Evolutionary conservation across 306 rosid species (phyloP).

Genomic region (Cicer pinnatifidum): DNA sequence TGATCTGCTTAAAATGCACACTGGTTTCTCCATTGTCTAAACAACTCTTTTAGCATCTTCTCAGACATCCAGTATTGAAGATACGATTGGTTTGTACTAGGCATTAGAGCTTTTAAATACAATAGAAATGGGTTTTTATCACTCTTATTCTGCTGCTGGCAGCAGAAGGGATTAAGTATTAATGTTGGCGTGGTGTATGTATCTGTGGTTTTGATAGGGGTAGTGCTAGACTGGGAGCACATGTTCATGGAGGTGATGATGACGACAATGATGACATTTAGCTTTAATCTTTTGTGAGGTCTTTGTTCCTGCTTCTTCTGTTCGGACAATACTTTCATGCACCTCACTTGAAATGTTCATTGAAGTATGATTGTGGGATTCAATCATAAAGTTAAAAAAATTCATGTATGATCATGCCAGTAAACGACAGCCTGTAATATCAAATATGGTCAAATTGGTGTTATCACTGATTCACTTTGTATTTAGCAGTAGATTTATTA

Average conservation of each 20-base stretch:
- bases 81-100: constrained; percentile 7
- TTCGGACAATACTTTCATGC: constrained; percentile 19
- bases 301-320: constrained; percentile 15
- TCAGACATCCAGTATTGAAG: constrained; percentile 18
- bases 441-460: constrained; percentile 30
- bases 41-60: background rate
- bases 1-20: background rate
- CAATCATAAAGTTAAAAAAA: constrained; percentile 30
- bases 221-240: constrained; percentile 30
- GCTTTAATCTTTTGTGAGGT: background rate
- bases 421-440: constrained; percentile 26
- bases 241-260: constrained; percentile 18
- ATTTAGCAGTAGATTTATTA: constrained; percentile 41
- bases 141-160: constrained; percentile 6
- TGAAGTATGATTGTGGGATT: constrained; percentile 17
- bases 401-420: constrained; percentile 4
- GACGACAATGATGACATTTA: constrained; percentile 9
- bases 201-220: constrained; percentile 31
- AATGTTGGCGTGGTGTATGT: constrained; percentile 25
- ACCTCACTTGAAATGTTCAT: constrained; percentile 18
- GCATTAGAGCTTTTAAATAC: constrained; percentile 23
- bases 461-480: background rate
- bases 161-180: constrained; percentile 33
- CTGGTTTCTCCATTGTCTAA: constrained; percentile 14
- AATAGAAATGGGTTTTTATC: constrained; percentile 10